A percentile compares a stretch with the other conserved stretches of the same genome.
Conservation (phyloP, 2,329 filamentous ascomycete genomes). For the Clonostachys rhizophaga region DNA sequence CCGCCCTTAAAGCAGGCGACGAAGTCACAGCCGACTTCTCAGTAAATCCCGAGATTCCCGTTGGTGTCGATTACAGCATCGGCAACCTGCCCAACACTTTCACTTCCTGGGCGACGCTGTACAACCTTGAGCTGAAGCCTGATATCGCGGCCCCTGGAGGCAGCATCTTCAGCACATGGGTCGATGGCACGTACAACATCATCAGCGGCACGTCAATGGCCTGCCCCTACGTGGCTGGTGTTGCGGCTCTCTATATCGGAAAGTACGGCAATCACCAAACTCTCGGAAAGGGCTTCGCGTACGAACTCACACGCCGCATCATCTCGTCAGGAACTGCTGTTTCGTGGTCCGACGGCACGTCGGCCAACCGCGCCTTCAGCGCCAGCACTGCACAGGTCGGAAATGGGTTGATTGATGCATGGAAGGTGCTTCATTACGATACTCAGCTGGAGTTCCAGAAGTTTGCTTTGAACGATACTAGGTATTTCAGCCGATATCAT, state of each 20-base stretch:
- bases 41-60: constrained; percentile 11
- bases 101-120: constrained; percentile 35
- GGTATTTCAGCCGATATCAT: constrained; percentile 21
- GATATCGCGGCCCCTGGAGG: constrained; percentile 36
- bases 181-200: constrained; percentile 19
- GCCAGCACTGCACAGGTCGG: constrained; percentile 31
- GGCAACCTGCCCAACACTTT: constrained; percentile 30
- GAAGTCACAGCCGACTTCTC: constrained; percentile 22
- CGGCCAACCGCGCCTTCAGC: constrained; percentile 9
- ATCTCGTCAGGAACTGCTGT: constrained; percentile 21
- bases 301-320: constrained; percentile 18
- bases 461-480: constrained; percentile 37
- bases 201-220: constrained; percentile 45
- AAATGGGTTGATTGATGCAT: constrained; percentile 33
- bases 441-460: constrained; percentile 28
- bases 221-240: constrained; percentile 37
- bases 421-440: constrained; percentile 28
- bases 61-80: constrained; percentile 11
- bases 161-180: constrained; percentile 27
- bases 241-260: constrained; percentile 27
- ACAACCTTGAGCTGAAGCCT: constrained; percentile 35
- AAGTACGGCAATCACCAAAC: constrained; percentile 19
- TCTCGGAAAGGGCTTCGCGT: constrained; percentile 20
- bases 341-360: constrained; percentile 14
- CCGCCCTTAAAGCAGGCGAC: constrained; percentile 12